Conservation (phyloP, 306 rosid genomes). For the Ochetophila trinervis region DNA sequence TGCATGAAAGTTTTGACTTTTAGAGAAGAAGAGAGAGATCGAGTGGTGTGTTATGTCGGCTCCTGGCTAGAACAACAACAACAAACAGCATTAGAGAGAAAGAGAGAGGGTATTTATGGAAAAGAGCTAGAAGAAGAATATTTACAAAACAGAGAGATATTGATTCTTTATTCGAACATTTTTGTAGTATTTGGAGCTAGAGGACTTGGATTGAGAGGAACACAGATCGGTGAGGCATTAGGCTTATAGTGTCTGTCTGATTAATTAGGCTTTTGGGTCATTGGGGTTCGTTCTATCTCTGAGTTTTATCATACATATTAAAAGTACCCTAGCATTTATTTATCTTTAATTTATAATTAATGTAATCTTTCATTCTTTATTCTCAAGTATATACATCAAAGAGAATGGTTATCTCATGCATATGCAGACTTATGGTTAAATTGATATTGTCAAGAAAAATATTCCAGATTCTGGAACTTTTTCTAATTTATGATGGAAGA, state of each 20-base stretch:
- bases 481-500: too few species aligned
- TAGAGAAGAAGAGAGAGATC: slow-evolving; percentile 6
- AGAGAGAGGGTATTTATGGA: slow-evolving; percentile 2
- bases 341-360: neutral
- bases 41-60: slow-evolving; percentile 53
- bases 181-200: too few species aligned
- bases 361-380: neutral
- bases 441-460: too few species aligned
- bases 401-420: too few species aligned
- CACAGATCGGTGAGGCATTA: neutral
- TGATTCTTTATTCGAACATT: too few species aligned
- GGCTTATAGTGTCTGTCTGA: neutral
- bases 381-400: neutral
- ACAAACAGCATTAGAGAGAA: neutral
- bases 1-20: slow-evolving; percentile 64
- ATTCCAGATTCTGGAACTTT: too few species aligned
- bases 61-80: slow-evolving; percentile 30
- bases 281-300: slow-evolving; percentile 13
- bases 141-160: too few species aligned
- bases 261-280: too few species aligned
- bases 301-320: neutral
- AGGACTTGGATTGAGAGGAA: neutral
- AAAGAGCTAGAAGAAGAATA: neutral
- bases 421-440: too few species aligned
- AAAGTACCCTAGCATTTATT: neutral